A percentile compares a stretch with the other conserved stretches of the same genome.
These are phyloP conservation scores for Dillenia suffruticosa DNA, from an alignment of 164 flowering plant genomes.

Conservation along the genomic window DNA sequence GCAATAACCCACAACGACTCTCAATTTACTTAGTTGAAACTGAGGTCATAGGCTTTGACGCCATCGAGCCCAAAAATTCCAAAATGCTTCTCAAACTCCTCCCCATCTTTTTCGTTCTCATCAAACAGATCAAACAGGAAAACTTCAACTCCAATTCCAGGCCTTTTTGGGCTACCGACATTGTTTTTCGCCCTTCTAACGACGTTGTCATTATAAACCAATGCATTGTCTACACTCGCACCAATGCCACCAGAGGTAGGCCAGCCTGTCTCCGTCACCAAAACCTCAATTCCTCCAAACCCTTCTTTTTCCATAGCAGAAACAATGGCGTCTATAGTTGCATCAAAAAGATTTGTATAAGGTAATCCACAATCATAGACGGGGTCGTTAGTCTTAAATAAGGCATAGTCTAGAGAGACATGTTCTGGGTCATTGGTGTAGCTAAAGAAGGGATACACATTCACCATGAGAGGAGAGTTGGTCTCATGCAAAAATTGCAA, in stretches of 20 bases:
- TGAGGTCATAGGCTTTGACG: constrained; percentile 33
- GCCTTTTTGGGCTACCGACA: constrained; percentile 44
- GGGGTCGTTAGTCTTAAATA: constrained; percentile 15
- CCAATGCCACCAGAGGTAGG: constrained; percentile 34
- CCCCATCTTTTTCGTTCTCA: constrained; percentile 37
- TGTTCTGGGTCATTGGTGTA: constrained; percentile 17
- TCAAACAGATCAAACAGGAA: constrained; percentile 47
- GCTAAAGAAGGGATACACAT: constrained; percentile 43
- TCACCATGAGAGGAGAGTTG: constrained; percentile 35
- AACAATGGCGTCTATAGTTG: constrained; percentile 32
- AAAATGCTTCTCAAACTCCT: constrained; percentile 44
- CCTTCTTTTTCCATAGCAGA: constrained; percentile 43
- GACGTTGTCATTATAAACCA: constrained; percentile 34
- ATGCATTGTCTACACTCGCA: constrained; percentile 33
- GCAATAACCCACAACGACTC: no score
- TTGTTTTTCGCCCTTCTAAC: constrained; percentile 16
- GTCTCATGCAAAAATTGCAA: constrained; percentile 24
- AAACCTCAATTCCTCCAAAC: constrained; percentile 21
- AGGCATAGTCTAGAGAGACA: constrained; percentile 30
- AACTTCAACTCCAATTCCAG: constrained; percentile 33
- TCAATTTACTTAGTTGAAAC: constrained; percentile 14
- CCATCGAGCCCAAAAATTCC: constrained; percentile 41
- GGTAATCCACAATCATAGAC: constrained; percentile 15
- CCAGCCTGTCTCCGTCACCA: constrained; percentile 50
- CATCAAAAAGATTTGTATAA: constrained; percentile 36